Base-by-base conservation (phyloP, 768 basidiomycete species). In the Naematelia encephala region DNA sequence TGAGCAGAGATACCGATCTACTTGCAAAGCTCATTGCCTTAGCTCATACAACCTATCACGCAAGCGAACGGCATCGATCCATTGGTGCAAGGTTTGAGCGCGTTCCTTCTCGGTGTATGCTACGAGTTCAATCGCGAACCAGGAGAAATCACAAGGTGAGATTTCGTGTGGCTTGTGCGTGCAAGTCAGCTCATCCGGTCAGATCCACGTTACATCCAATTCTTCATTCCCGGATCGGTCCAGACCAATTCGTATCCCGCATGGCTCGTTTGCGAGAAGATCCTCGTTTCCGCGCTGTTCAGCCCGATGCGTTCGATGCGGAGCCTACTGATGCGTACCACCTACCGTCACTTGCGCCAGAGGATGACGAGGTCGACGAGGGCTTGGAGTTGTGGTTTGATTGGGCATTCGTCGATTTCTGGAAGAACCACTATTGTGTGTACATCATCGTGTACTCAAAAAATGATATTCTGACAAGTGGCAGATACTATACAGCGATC, bases 111-210 rank as follows among this genome's bases (percentile, higher is more conserved):
- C 8, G 93, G 93, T 19, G 82, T 91, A 30, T 91, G 91, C 79
- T 99, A 98, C 72, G 93, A 98, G 78, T 98, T 88, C 81, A 90
- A 97, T 75, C 85, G 90, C 42, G 89, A 96, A 68, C 90, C 93
- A 0, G 92, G 93, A 13, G 91, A 96, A 70, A 90, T 98, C 55
- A 91, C 90, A n/a, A 83, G 94, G 89, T 89, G 54, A 54, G 83
- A 56, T n/a, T n/a, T 10, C 21, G 22, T 22, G 4, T 27, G 27
- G 28, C 47, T 57, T 22, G n/a, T 21, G 28, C 23, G 5, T 8
- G 54, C 56, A 28, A 57, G n/a, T 19, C n/a, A 23, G 54, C 52
- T 62, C 46, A 30, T 48, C 27, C 29, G 5, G 28, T 39, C 64
- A 93, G 91, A 64, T 78, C 86, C 14, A 91, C 89, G 0, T 89